These are phyloP conservation scores for Corylus avellana DNA, from an alignment of 306 rosid species.

Conservation along the genomic window DNA sequence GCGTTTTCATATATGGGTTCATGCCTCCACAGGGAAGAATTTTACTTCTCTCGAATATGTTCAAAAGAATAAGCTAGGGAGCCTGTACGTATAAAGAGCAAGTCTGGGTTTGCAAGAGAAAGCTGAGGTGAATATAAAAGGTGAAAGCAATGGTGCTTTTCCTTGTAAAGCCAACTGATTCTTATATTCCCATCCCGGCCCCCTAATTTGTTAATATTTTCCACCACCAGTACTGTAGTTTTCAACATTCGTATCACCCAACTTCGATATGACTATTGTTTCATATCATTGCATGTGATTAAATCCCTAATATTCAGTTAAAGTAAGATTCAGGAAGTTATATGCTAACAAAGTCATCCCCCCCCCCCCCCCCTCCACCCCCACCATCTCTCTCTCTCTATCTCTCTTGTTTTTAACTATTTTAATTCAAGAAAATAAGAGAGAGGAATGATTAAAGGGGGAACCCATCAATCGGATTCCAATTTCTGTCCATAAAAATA, in stretches of 20 bases:
- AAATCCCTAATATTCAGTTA: constrained; percentile 29
- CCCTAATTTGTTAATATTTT: constrained; percentile 36
- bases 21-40: constrained; percentile 29
- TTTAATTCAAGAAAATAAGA: constrained; percentile 33
- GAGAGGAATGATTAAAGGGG: constrained; percentile 63
- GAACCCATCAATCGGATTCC: constrained; percentile 83
- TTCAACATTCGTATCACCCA: constrained; percentile 73
- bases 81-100: constrained; percentile 13
- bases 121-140: constrained; percentile 38
- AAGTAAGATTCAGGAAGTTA: constrained; percentile 15
- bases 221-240: constrained; percentile 32
- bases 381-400: neutral
- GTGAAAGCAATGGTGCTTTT: constrained; percentile 39
- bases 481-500: constrained; percentile 63
- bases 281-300: constrained; percentile 25
- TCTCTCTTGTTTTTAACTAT: neutral
- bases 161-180: constrained; percentile 42
- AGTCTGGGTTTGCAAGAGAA: constrained; percentile 27
- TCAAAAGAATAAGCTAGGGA: constrained; percentile 41
- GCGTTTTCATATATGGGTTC: constrained; percentile 26
- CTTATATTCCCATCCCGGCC: constrained; percentile 53
- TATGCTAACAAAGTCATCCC: constrained; percentile 34
- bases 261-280: constrained; percentile 53
- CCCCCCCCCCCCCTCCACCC: neutral
- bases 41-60: constrained; percentile 43